A percentile compares a stretch with the other conserved stretches of the same genome.
phyloP scores from a whole-genome alignment of 2,329 filamentous ascomycete genomes.

The Nigrograna mackinnonii region DNA sequence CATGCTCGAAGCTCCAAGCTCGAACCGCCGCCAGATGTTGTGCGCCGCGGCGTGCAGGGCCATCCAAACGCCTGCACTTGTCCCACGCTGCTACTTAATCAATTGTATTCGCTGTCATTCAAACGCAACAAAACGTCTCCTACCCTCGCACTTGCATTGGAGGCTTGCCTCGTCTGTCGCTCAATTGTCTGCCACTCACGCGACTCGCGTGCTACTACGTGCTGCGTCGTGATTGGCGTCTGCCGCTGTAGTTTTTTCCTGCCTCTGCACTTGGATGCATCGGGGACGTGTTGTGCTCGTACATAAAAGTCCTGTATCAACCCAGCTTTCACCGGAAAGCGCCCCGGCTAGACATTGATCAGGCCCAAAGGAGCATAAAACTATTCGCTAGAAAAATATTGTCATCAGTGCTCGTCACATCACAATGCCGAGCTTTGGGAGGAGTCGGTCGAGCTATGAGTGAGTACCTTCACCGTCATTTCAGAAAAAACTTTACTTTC shows the following conservation, averaged over 20 bases:
- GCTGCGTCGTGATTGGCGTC: constrained; percentile 23
- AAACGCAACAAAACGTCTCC: too few relatives aligned
- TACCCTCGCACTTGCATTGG: constrained; percentile 10
- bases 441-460: constrained; percentile 43
- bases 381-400: constrained; percentile 24
- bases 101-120: constrained; percentile 16
- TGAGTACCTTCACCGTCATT: constrained; percentile 29
- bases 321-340: constrained; percentile 13
- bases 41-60: constrained; percentile 2
- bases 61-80: constrained; percentile 3
- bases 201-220: constrained; percentile 25
- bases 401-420: constrained; percentile 13
- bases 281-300: constrained; percentile 24
- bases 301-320: constrained; percentile 26
- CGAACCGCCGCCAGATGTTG: neutral
- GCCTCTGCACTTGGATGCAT: constrained; percentile 15
- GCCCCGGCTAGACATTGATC: too few relatives aligned
- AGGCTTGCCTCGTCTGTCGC: neutral
- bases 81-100: constrained; percentile 6
- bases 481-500: neutral
- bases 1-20: constrained; percentile 1
- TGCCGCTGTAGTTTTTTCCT: constrained; percentile 8
- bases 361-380: constrained; percentile 15
- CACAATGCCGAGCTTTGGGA: constrained; percentile 44
- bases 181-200: constrained; percentile 13